These are phyloP conservation scores for Ceratocystis diversiconidia DNA, from an alignment of 2,329 filamentous ascomycete genomes.

Conservation along the genomic window DNA sequence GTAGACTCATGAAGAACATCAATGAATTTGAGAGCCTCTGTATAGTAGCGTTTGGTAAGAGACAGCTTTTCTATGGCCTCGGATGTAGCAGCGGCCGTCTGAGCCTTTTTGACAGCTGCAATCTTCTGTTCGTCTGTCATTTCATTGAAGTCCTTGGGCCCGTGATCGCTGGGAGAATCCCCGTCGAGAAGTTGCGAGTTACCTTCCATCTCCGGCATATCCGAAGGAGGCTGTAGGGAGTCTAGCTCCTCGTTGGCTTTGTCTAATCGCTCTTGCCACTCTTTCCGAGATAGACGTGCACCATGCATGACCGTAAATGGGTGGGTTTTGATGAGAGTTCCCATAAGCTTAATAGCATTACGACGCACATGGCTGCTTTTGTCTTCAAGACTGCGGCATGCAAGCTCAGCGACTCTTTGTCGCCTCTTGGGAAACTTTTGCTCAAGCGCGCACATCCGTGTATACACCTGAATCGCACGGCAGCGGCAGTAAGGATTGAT, in stretches of 20 bases:
- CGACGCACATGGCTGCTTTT: constrained; percentile 95
- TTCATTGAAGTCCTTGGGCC: constrained; percentile 55
- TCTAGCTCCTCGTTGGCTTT: constrained; percentile 72
- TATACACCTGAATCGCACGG: constrained; percentile 82
- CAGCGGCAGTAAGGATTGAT: constrained; percentile 93
- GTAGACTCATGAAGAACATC: constrained; percentile 78
- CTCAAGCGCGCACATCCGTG: constrained; percentile 83
- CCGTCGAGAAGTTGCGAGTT: constrained; percentile 75
- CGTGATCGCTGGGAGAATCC: constrained; percentile 59
- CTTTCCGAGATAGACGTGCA: constrained; percentile 66
- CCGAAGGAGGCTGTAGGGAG: constrained; percentile 63
- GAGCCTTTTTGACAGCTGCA: constrained; percentile 60
- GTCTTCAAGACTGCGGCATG: constrained; percentile 80
- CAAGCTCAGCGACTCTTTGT: constrained; percentile 75
- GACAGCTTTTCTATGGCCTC: constrained; percentile 81
- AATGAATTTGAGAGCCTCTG: constrained; percentile 88
- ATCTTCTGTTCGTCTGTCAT: constrained; percentile 71
- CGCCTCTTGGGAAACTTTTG: constrained; percentile 89
- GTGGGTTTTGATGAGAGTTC: constrained; percentile 79
- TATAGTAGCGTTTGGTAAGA: constrained; percentile 76
- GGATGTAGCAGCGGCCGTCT: constrained; percentile 75
- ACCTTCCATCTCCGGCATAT: constrained; percentile 56
- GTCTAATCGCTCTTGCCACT: constrained; percentile 73
- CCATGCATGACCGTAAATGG: constrained; percentile 88
- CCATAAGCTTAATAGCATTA: constrained; percentile 87